Evolutionary conservation across 176 grass and related monocot genomes (phyloP), one percentile per base, ranked within the genome.

Genomic region (Ampelocalamus luodianensis): DNA sequence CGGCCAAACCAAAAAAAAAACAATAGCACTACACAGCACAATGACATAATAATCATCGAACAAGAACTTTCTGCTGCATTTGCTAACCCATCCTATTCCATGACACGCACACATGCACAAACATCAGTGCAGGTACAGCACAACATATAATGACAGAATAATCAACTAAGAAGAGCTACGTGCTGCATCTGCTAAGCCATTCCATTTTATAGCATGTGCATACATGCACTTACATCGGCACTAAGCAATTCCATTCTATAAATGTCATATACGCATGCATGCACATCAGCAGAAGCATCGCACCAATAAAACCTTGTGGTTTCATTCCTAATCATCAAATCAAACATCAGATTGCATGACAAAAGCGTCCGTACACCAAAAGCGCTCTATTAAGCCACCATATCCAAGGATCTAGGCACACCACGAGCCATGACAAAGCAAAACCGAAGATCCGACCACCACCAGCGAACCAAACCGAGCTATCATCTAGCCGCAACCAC

Each of bases 321-420:
- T 40, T 17, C 43, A 79, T 67, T 27, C 44, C 54, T 72, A 72
- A 86, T 15, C 40, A 38, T 6, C 39, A 26, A 79, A 79, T 50
- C 53, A 29, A 14, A 3, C 4, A 63, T 39, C 51, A 29, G 9
- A 62, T 63, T 79, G 76, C 65, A 38, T 4, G 13, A 23, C 9
- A 40, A 65, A 12, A 62, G 56, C 42, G 5, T 71, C 53, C 26
- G 53, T 62, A 71, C 54, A 59, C 18, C 55, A 12, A 72, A 79
- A 71, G 15, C 40, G 4, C 15, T 24, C 42, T 70, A 70, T 22
- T 37, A 46, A 24, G 24, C 53, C 24, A 32, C 40, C 39, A 22
- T 46, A 72, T 63, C 55, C 56, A 49, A 83, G 68, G 55, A 83
- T 83, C 42, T 83, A 83, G 45, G 68, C 67, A 61, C 80, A 44